Base-by-base conservation (phyloP, 495 filamentous ascomycete genomes). In the Penicillium silybi region DNA sequence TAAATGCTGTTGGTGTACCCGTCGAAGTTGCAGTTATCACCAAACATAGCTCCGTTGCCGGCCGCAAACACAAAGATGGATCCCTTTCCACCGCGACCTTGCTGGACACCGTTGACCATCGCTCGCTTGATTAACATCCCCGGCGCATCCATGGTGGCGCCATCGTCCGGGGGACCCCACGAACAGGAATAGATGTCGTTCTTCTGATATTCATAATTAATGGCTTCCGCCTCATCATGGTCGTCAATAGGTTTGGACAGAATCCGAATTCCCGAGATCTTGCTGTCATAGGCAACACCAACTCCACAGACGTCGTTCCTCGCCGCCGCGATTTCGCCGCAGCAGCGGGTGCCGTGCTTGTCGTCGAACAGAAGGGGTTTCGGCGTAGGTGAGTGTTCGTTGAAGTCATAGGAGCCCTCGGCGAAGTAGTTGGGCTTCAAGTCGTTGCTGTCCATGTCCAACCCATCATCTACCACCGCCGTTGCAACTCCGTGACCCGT, bases 1-100 rank as follows among this genome's bases (percentile, higher is more conserved):
- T 97, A 98, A 50, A 98, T 98, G 63, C 90, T 96, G 73, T 98
- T 98, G 57, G 95, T 97, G 68, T 98, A 98, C 10, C 93, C 93
- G 64, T 98, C 93, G 62, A 97, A 98, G 65, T 98, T 98, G 80
- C 93, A 98, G 71, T 98, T 97, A 64, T 98, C 93, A 37, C 87
- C 92, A 42, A 63, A 79, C n/a, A 71, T 68, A 20, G 91, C 95
- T 32, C 93, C 93, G 64, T 98, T 98, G 50, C 93, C 93, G 54
- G 92, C 93, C 16, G 93, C 93, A 69, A 98, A 98, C 43, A 98
- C 93, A 59, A 90, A 98, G 54, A 98, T 86, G 11, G 90, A 93
- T n/a, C 93, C 93, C 48, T 81, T 80, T 2, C 90, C 87, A 29
- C 73, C 75, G 40, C 93, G 86, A 37, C 93, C 93, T 38, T 93